Evolutionary conservation across 2,329 filamentous ascomycete genomes (phyloP).

Genomic region (Drechslera avenae): DNA sequence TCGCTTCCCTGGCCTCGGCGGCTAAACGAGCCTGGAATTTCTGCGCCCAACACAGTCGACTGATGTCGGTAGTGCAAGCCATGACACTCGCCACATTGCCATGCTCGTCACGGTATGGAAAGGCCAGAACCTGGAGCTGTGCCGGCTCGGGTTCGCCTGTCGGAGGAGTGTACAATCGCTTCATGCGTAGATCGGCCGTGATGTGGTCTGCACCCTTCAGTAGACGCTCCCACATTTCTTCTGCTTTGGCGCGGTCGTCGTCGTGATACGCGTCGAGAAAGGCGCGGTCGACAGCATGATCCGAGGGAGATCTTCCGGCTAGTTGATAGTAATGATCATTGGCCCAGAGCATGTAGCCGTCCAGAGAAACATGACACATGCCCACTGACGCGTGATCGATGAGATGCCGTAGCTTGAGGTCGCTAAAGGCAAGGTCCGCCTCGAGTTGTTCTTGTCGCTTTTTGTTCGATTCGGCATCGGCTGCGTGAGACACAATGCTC

Average conservation of each 20-base stretch:
- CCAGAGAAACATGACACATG: constrained; percentile 39
- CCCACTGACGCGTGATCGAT: constrained; percentile 45
- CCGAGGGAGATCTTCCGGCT: constrained; percentile 24
- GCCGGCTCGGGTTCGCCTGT: constrained; percentile 39
- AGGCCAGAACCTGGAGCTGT: constrained; percentile 41
- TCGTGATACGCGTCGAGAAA: constrained; percentile 39
- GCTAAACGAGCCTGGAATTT: constrained; percentile 46
- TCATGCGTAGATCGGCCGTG: constrained; percentile 36
- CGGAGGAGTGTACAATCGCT: constrained; percentile 39
- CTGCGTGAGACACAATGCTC: constrained; percentile 33
- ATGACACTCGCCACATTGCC: constrained; percentile 42
- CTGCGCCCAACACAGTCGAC: constrained; percentile 47
- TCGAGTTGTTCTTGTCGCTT: constrained; percentile 40
- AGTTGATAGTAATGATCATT: constrained; percentile 44
- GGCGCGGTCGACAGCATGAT: constrained; percentile 19
- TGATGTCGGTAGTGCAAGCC: constrained; percentile 49
- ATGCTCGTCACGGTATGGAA: constrained; percentile 41
- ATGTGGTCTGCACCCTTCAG: constrained; percentile 33
- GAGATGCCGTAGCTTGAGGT: constrained; percentile 43
- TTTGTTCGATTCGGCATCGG: constrained; percentile 26
- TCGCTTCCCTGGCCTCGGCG: constrained; percentile 47
- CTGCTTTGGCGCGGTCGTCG: constrained; percentile 31
- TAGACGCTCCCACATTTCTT: constrained; percentile 34
- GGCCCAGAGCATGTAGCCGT: constrained; percentile 42
- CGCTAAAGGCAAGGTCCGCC: constrained; percentile 42